Evolutionary conservation across 169 alveolate genomes (phyloP), one percentile per base, ranked within the genome.

Genomic region (Besnoitia besnoiti): DNA sequence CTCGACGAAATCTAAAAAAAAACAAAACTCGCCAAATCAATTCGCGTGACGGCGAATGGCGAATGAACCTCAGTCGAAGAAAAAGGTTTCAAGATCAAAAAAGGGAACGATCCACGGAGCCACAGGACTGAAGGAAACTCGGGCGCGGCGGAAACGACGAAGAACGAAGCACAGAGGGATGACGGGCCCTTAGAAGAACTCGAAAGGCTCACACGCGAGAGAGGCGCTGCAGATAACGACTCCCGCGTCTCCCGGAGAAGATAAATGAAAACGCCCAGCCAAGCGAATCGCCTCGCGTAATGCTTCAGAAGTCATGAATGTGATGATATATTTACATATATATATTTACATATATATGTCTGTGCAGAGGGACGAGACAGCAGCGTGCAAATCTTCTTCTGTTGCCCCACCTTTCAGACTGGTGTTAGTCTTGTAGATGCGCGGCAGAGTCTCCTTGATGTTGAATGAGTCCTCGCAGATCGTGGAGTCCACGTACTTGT

Each of bases 391-490:
- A 55, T 55, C 67, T 3, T 1, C 24, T 55, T n/a, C 33, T 16
- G 67, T 1, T 19, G 30, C 8, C 46, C 46, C 12, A 50, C 61
- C 91, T 85, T 42, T 85, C 37, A 84, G 55, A 0, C 59, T 3
- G 40, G 92, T 91, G 89, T 85, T 49, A 19, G 24, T 35, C 47
- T 51, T 62, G 89, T 91, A 39, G 67, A 85, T 46, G 3, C 91
- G 73, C 30, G 91, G 87, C 50, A 91, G 27, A 50, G 42, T 84
- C 62, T 91, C 88, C 39, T 42, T 44, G 44, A 85, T 77, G 49
- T 62, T 44, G 85, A 79, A 37, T 80, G 88, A 84, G 16, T 24
- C 82, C 61, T 91, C 91, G 77, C 94, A 91, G 89, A 91, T 61
- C n/a, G 85, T 46, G 44, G 91, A 37, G 49, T 47, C n/a, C 1